Evolutionary conservation across 163 green algal genomes (phyloP).

Genomic region (Trebouxia gelatinosa): DNA sequence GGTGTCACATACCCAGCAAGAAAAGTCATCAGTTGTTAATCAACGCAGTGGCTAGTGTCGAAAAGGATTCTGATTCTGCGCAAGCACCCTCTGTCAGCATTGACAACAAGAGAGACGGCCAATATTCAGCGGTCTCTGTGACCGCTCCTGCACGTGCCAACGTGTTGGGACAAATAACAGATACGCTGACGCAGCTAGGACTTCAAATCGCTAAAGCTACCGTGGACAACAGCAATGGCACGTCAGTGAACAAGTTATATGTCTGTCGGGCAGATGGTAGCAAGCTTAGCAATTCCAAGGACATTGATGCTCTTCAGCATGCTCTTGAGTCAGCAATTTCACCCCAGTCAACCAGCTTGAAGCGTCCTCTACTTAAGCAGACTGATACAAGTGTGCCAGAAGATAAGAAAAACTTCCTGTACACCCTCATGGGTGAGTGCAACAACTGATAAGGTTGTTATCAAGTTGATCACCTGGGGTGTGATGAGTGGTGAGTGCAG

Average conservation of each 20-base stretch:
- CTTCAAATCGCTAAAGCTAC: slow-evolving; percentile 71
- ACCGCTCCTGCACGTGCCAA: slow-evolving; percentile 70
- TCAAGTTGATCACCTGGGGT: neutral
- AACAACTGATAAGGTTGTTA: neutral
- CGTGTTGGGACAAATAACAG: slow-evolving; percentile 69
- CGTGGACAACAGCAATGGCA: slow-evolving; percentile 19
- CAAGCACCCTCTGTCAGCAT: slow-evolving; percentile 41
- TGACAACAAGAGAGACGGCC: slow-evolving; percentile 62
- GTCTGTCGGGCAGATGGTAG: slow-evolving; percentile 41
- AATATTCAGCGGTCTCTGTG: slow-evolving; percentile 74
- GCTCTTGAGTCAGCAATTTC: neutral
- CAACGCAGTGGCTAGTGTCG: slow-evolving; percentile 21
- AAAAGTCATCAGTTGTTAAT: neutral
- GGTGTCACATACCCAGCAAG: too few species aligned
- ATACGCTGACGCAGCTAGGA: slow-evolving; percentile 72
- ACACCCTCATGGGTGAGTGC: slow-evolving; percentile 75
- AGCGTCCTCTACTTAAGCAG: slow-evolving; percentile 11
- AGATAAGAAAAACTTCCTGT: slow-evolving; percentile 65
- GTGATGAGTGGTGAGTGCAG: slow-evolving; percentile 1
- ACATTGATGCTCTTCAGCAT: neutral
- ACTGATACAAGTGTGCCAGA: slow-evolving; percentile 31
- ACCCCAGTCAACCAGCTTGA: neutral
- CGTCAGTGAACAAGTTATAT: slow-evolving; percentile 77
- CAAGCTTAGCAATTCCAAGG: neutral
- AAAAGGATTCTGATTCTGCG: slow-evolving; percentile 11